Base-by-base conservation (phyloP, 768 basidiomycete species). In the Holtermannia corniformis region DNA sequence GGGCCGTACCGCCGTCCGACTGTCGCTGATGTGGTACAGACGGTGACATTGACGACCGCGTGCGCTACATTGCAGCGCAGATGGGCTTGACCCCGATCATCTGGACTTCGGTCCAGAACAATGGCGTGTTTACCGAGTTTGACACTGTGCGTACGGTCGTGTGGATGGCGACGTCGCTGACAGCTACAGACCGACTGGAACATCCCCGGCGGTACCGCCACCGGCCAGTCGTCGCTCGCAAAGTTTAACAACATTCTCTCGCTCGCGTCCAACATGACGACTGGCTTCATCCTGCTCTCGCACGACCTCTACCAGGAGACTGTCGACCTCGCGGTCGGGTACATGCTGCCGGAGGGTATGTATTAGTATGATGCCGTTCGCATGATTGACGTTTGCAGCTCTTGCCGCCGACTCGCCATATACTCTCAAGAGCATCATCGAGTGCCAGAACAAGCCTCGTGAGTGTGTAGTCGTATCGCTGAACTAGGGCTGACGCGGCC, bases 201-300 rank as follows among this genome's bases (percentile, higher is more conserved):
- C 72, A 82, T 93, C 58, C 79, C 82, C 28, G 79, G 81, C 44
- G 87, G 87, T 24, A 75, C 75, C 5, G 81, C 82, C 3, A 68
- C 76, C 24, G 78, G 83, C 57, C 85, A 54, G 16, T 67, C 67
- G 24, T 81, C 84, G 22, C 80, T 80, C 60, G 73, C 78, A 28
- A 81, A 79, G 28, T 89, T 87, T 80, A 76, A 86, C 59, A 73
- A 74, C 57, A 88, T 91, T 73, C 74, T 89, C 44, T 72, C 72
- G 44, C 83, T 82, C 61, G 83, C 78, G 5, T 73, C 80, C 2
- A 63, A 70, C 22, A 74, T 85, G 51, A 57, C 77, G 62, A 80
- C 71, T n/a, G 90, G 90, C 11, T 93, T 93, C 77, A 87, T 93
- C 62, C 85, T 87, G 47, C 78, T 93, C 28, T 86, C 87, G 70